Evolutionary conservation across 129 eudicot genomes (phyloP), one percentile per base, ranked within the genome.

Genomic region (Arctium lappa): DNA sequence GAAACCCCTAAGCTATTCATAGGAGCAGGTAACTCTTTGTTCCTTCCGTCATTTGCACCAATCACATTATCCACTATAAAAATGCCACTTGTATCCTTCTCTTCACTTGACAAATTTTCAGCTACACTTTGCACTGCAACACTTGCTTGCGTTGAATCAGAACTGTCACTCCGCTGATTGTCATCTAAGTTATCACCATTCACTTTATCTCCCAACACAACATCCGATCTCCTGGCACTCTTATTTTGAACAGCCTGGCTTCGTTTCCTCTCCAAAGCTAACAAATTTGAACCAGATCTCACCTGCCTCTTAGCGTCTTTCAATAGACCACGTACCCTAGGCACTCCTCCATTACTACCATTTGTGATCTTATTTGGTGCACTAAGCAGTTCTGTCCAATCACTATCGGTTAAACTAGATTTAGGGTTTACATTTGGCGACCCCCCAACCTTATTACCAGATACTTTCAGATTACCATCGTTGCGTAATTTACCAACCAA

Each of bases 371-470:
- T 85, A 44, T 75, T 79, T 16, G 98, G 93, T 31, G 87, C 84
- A 78, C 90, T 87, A 40, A 94, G 88, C 38, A 94, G 83, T 72
- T 94, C 92, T 5, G 98, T 94, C 98, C 98, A 94, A 87, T 94
- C 98, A 80, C 88, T 80, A 81, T 92, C 98, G 1, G 84, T 89
- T 71, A 90, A 77, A 72, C 75, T 88, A 77, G 97, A 72, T 34
- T 85, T 90, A 73, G 94, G 75, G 30, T 85, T 86, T 69, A 70
- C 76, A 84, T 79, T 80, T 30, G 44, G 33, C 3, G 76, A 33
- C 13, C 27, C 44, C 37, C 30, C 88, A 73, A 39, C 86, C 75
- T 69, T 80, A 4, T 13, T 70, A 65, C 37, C 63, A 85, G 77
- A 87, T 29, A 66, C 76, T 75, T 63, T 79, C 8, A 71, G 46